A percentile compares a stretch with the other conserved stretches of the same genome.
phyloP scores from a whole-genome alignment of 495 filamentous ascomycete species.

The Neurospora sp. region DNA sequence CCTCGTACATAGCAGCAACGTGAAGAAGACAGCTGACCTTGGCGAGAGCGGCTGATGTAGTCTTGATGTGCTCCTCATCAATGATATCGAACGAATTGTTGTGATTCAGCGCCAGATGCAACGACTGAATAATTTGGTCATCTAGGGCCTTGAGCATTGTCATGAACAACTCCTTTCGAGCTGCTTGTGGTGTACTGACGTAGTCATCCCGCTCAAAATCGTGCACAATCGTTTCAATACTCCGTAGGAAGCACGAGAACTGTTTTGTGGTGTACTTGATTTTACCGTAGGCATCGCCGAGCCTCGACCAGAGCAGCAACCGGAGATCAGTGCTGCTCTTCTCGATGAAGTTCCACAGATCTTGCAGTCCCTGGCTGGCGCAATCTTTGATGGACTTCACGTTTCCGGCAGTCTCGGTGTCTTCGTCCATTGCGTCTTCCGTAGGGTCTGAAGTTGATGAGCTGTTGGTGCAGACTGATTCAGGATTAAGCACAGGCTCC shows the following conservation, averaged over 20 bases:
- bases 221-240: constrained; percentile 67
- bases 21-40: constrained; percentile 64
- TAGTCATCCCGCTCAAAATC: constrained; percentile 61
- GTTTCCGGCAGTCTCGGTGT: constrained; percentile 2
- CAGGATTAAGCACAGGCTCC: constrained; percentile 79
- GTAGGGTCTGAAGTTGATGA: neutral
- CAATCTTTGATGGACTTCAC: constrained; percentile 31
- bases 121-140: constrained; percentile 55
- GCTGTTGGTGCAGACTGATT: constrained; percentile 38
- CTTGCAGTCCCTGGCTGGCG: constrained; percentile 43
- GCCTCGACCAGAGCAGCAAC: constrained; percentile 75
- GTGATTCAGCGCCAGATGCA: constrained; percentile 55
- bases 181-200: constrained; percentile 44
- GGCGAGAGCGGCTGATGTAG: constrained; percentile 57
- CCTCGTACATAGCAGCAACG: constrained; percentile 68
- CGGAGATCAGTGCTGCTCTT: constrained; percentile 69
- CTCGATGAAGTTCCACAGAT: constrained; percentile 76
- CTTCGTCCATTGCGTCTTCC: neutral
- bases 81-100: constrained; percentile 72
- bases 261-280: constrained; percentile 80
- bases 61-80: constrained; percentile 61
- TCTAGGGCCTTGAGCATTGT: constrained; percentile 69
- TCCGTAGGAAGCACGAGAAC: constrained; percentile 72
- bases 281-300: constrained; percentile 74
- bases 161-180: constrained; percentile 58